Evolutionary conservation across 345 rosid species (phyloP).

Genomic region (Citrus sp.): DNA sequence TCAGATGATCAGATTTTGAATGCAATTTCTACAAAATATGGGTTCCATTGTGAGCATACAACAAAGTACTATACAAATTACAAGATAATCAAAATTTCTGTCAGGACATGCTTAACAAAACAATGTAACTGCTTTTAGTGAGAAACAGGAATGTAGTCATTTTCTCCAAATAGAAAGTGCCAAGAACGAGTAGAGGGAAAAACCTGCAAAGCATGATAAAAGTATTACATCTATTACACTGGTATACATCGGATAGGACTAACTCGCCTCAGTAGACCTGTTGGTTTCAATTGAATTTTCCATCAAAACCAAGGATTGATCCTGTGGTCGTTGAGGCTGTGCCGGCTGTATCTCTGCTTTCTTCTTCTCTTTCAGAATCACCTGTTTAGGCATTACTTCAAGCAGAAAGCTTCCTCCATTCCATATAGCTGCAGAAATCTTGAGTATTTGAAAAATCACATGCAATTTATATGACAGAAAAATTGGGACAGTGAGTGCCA

Average conservation of each 20-base stretch:
- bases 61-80: not conserved
- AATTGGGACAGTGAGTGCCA: conserved; percentile 90
- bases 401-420: conserved; percentile 90
- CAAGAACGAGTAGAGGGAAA: not conserved
- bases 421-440: conserved; percentile 87
- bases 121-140: not conserved
- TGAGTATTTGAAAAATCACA: conserved; percentile 71
- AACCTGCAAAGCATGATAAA: not conserved
- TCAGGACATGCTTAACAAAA: not conserved
- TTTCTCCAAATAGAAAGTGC: not conserved
- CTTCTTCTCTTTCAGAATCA: conserved; percentile 75
- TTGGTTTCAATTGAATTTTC: conserved; percentile 8
- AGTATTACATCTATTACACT: not conserved
- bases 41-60: not conserved
- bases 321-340: conserved; percentile 19
- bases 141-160: not conserved
- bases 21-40: not conserved
- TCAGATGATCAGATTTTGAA: not conserved
- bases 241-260: not conserved
- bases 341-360: conserved; percentile 37
- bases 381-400: conserved; percentile 90
- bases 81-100: not conserved
- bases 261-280: not conserved
- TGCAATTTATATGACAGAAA: conserved; percentile 74
- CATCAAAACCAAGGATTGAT: conserved; percentile 2